phyloP scores from a whole-genome alignment of 371 early-diverging fungal species.

The Mortierella sp. region DNA sequence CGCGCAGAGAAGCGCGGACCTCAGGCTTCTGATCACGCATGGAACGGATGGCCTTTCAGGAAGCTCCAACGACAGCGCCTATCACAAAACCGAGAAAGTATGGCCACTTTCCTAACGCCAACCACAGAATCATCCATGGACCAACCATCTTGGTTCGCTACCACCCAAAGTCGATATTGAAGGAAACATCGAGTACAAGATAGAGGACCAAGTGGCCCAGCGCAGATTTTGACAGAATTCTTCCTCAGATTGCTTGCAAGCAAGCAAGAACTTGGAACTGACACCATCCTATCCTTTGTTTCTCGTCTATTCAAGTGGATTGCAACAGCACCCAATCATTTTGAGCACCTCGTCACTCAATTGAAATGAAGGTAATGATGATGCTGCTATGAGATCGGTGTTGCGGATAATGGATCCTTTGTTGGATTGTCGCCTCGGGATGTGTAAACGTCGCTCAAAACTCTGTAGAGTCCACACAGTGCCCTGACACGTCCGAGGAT shows the following conservation, averaged over 20 bases:
- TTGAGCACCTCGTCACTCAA: constrained; percentile 91
- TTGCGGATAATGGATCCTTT: constrained; percentile 86
- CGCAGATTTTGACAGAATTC: too few relatives aligned
- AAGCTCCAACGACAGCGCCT: constrained; percentile 95
- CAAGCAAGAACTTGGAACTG: too few relatives aligned
- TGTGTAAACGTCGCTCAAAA: constrained; percentile 68
- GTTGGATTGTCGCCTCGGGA: constrained; percentile 72
- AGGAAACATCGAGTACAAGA: constrained; percentile 93
- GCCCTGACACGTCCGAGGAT: constrained; percentile 6
- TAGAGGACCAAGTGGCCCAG: too few relatives aligned
- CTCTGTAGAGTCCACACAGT: constrained; percentile 54
- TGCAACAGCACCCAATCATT: constrained; percentile 73
- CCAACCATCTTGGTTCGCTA: constrained; percentile 57
- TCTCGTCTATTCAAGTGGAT: constrained; percentile 75
- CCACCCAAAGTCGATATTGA: constrained; percentile 87
- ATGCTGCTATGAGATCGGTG: constrained; percentile 83
- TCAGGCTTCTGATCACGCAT: constrained; percentile 96
- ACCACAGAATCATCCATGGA: constrained; percentile 40
- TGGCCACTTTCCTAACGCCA: constrained; percentile 44
- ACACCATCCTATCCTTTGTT: background rate
- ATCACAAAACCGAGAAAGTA: too few relatives aligned
- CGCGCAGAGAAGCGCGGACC: constrained; percentile 92
- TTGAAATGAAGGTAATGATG: constrained; percentile 83
- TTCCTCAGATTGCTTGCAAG: too few relatives aligned
- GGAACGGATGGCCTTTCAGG: constrained; percentile 94